A percentile compares a stretch with the other conserved stretches of the same genome.
Evolutionary conservation across 768 basidiomycete genomes (phyloP).

Genomic region (Boletellus ananas): DNA sequence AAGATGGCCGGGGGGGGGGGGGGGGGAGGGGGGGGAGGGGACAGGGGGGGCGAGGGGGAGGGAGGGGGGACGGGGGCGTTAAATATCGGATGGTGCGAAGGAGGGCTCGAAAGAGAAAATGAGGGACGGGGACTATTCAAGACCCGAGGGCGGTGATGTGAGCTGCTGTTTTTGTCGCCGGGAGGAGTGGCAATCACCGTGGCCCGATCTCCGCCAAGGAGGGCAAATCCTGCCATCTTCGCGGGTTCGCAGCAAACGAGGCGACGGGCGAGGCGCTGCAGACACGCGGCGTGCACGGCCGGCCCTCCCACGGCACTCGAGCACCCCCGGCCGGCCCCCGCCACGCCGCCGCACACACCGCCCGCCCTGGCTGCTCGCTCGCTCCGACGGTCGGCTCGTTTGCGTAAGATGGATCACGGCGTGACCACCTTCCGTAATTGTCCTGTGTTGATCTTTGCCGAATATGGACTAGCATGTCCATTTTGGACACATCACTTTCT

Average conservation of each 20-base stretch:
- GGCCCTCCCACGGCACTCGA: no score
- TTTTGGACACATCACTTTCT: constrained; percentile 14
- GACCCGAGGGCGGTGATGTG: constrained; percentile 23
- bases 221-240: constrained; percentile 23
- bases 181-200: constrained; percentile 25
- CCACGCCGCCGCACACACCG: no score
- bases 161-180: no score
- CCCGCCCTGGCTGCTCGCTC: no score
- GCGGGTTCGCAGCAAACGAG: constrained; percentile 3
- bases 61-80: constrained; percentile 1
- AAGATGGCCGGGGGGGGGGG: no score
- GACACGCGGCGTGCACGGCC: no score
- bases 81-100: background rate
- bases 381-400: constrained; percentile 1
- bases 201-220: constrained; percentile 17
- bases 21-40: no score
- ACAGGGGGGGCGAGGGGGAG: constrained; percentile 10
- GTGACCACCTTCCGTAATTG: constrained; percentile 15
- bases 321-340: no score
- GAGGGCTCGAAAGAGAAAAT: background rate
- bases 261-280: no score
- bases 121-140: constrained; percentile 19
- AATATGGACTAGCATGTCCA: constrained; percentile 11
- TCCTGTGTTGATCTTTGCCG: constrained; percentile 32
- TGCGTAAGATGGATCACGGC: constrained; percentile 4